Evolutionary conservation across 2,329 filamentous ascomycete species (phyloP), one percentile per base, ranked within the genome.

Genomic region (Hymenoscyphus fraxineus): DNA sequence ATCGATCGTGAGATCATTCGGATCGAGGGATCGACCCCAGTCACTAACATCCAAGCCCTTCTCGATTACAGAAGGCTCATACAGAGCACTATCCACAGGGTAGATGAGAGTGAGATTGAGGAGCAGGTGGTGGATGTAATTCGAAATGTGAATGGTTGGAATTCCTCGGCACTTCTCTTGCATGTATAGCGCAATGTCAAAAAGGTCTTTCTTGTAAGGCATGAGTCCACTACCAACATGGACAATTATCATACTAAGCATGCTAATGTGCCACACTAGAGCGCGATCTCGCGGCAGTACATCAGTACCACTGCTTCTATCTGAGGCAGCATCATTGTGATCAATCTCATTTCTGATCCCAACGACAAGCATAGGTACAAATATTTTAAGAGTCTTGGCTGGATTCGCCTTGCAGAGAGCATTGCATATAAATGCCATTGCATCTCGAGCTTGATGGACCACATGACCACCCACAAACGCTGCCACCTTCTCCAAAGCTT

Each of bases 371-470:
- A 97, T 92, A 0, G 95, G 95, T 39, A 99, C 84, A 63, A 99
- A 90, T 15, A 92, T 87, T 75, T 93, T 95, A 60, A 99, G 82
- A 0, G 95, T 93, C 79, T 97, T 97, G 75, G 94, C 88, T 0
- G 96, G 93, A 71, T 96, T 92, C 70, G 96, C 92, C 78, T 98
- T 98, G 82, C 95, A 97, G 31, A 99, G 83, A 0, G 92, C 91
- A 77, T 97, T 98, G 78, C 94, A 91, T 62, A 98, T 98, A 83
- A 97, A 99, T 1, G 96, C 95, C 90, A 99, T 97, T 7, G 95
- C 94, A 81, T 99, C 95, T 69, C 94, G 84, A 61, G 95, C 94
- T 78, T 98, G 95, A 72, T 99, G 93, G 19, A 99, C 94, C 59
- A 99, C 95, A 78, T 98, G 95, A 68, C 91, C 91, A 1, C 91